phyloP scores from a whole-genome alignment of 805 yeast species.

The Zygosaccharomyces bailii region DNA sequence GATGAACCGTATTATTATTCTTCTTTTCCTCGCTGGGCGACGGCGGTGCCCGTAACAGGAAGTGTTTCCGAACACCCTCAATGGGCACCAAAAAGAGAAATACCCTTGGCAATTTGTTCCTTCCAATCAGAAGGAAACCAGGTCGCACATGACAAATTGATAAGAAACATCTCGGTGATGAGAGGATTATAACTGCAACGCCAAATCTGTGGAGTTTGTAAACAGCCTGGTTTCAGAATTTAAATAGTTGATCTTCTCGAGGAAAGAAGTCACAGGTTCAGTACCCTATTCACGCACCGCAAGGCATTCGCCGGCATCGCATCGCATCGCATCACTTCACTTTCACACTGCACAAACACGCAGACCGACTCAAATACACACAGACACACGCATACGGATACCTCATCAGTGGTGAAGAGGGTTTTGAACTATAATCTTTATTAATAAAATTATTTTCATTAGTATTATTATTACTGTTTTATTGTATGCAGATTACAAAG shows the following conservation, averaged over 20 bases:
- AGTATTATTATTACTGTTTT: too few relatives aligned
- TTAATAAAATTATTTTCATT: too few relatives aligned
- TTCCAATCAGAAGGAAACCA: neutral
- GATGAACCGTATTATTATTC: too few relatives aligned
- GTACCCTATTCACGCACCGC: neutral
- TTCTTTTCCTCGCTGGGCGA: neutral
- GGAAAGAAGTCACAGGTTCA: neutral
- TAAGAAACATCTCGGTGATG: neutral
- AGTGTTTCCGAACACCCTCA: slow-evolving; percentile 3
- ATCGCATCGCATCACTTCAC: neutral
- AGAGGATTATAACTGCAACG: neutral
- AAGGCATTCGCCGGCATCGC: neutral
- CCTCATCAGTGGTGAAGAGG: too few relatives aligned
- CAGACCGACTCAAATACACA: too few relatives aligned
- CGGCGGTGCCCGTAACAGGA: neutral
- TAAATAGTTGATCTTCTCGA: neutral
- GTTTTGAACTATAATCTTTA: too few relatives aligned
- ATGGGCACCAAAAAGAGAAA: slow-evolving; percentile 4
- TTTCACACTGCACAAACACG: too few relatives aligned
- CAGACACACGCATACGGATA: too few relatives aligned
- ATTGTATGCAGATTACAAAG: neutral
- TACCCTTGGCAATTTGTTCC: slow-evolving; percentile 1
- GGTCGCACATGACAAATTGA: neutral
- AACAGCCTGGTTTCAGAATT: neutral
- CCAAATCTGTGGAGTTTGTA: neutral